A percentile compares a stretch with the other conserved stretches of the same genome.
Conservation (phyloP, 352 stramenopile genomes). For the Phytophthora aleatoria region DNA sequence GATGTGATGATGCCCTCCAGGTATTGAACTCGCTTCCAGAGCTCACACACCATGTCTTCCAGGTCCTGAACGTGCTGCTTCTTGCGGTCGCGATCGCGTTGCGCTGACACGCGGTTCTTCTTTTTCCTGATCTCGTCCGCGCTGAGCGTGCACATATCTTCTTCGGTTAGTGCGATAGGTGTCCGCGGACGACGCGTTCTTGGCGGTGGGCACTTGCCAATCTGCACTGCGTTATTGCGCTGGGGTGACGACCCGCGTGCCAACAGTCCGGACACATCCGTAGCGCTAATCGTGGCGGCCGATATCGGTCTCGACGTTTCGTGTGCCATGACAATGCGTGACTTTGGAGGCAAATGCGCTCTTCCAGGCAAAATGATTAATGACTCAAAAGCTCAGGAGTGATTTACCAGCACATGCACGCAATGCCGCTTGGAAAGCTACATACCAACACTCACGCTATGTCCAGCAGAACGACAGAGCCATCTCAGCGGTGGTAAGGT, state of each 20-base stretch:
- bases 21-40: conserved; percentile 66
- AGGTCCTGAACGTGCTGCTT: conserved; percentile 64
- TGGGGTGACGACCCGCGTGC: conserved; percentile 28
- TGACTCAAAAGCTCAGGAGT: conserved; percentile 11
- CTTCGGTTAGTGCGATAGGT: conserved; percentile 55
- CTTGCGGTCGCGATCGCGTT: conserved; percentile 59
- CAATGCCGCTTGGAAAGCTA: neutral
- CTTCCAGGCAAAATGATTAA: conserved; percentile 28
- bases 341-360: conserved; percentile 5
- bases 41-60: conserved; percentile 58
- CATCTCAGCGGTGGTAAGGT: conserved; percentile 7
- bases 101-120: conserved; percentile 71
- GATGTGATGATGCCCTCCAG: conserved; percentile 52
- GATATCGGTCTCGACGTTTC: conserved; percentile 22
- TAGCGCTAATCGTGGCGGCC: conserved; percentile 31
- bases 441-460: conserved; percentile 33
- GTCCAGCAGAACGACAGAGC: conserved; percentile 3
- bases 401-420: conserved; percentile 11
- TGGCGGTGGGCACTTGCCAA: conserved; percentile 37
- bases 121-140: conserved; percentile 61
- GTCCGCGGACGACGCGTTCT: conserved; percentile 42
- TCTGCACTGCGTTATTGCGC: conserved; percentile 23
- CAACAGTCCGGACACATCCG: conserved; percentile 34
- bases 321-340: conserved; percentile 24
- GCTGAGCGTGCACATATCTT: conserved; percentile 44